Evolutionary conservation across 805 yeast genomes (phyloP).

Genomic region (Suhomyces canberraensis): DNA sequence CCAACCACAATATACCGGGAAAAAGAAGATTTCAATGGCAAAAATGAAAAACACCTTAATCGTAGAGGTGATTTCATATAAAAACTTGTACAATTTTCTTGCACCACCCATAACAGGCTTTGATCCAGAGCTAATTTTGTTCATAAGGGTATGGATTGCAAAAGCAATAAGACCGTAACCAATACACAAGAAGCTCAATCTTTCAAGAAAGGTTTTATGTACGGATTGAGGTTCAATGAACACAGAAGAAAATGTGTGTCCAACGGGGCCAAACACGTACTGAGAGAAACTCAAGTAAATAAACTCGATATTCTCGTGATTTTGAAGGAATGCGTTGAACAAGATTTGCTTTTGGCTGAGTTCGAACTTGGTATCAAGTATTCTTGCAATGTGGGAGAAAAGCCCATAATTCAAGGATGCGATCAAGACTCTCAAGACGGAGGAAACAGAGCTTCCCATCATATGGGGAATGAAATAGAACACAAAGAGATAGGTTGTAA

Average conservation of each 20-base stretch:
- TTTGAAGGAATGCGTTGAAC: neutral
- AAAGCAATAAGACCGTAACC: slow-evolving; percentile 31
- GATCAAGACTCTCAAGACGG: neutral
- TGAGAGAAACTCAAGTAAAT: slow-evolving; percentile 10
- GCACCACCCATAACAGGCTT: slow-evolving; percentile 50
- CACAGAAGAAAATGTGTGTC: slow-evolving; percentile 13
- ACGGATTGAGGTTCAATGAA: slow-evolving; percentile 13
- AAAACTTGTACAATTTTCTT: slow-evolving; percentile 48
- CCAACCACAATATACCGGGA: slow-evolving; percentile 85
- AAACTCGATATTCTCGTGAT: neutral
- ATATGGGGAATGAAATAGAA: slow-evolving; percentile 50
- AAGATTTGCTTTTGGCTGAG: neutral
- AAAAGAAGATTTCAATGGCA: slow-evolving; percentile 73
- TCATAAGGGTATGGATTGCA: slow-evolving; percentile 27
- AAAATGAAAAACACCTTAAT: slow-evolving; percentile 74
- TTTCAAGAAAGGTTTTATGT: slow-evolving; percentile 33
- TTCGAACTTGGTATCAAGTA: neutral
- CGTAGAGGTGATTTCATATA: slow-evolving; percentile 58
- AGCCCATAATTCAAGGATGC: neutral
- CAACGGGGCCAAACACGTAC: slow-evolving; percentile 18
- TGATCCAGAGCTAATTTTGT: slow-evolving; percentile 23
- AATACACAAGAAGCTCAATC: slow-evolving; percentile 32
- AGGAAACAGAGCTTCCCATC: slow-evolving; percentile 20
- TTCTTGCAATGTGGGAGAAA: neutral
- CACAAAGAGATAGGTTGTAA: slow-evolving; percentile 36